Evolutionary conservation across 2,329 filamentous ascomycete genomes (phyloP), one percentile per base, ranked within the genome.

Genomic region (Xylogone sp.): DNA sequence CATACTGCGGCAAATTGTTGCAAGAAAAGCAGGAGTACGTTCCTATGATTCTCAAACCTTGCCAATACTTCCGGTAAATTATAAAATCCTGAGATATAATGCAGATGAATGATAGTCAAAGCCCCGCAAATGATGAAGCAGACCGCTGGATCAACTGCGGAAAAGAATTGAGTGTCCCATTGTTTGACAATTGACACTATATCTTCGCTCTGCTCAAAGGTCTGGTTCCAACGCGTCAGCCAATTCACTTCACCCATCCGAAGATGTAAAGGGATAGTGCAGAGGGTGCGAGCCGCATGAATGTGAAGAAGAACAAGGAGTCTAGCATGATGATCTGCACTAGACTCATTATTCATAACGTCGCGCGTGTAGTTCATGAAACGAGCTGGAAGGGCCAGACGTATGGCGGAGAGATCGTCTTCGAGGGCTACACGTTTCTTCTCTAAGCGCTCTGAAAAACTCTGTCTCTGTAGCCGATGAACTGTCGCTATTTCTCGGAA

Each of bases 61-160:
- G 55, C 31, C 7, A 31, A 24, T 18, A 53, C 29, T 44, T 46
- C 48, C 19, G 20, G n/a, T 20, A 7, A 42, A 51, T 29, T 42
- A 53, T 45, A 48, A 34, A 19, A 18, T 13, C 21, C 44, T 21
- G 50, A 45, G n/a, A 20, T 39, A 20, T 21, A 44, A 50, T 69
- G 66, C 2, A 69, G 50, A 52, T 68, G 57, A 4, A 67, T 49
- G 9, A 68, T 53, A 34, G 62, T 58, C 8, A 69, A 58, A 21
- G 62, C 59, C 8, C 59, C 54, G 27, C 63, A 65, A n/a, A 64
- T 51, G 18, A 65, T 67, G 27, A 70, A 61, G 29, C 59, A 64
- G 42, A 69, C 62, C n/a, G 67, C 68, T 9, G 68, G 67, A 45
- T 70, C 67, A 3, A 68, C 65, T 2, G 54, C 57, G 27, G 61